phyloP scores from a whole-genome alignment of 2,329 filamentous ascomycete genomes.

The Didymella pomorum region DNA sequence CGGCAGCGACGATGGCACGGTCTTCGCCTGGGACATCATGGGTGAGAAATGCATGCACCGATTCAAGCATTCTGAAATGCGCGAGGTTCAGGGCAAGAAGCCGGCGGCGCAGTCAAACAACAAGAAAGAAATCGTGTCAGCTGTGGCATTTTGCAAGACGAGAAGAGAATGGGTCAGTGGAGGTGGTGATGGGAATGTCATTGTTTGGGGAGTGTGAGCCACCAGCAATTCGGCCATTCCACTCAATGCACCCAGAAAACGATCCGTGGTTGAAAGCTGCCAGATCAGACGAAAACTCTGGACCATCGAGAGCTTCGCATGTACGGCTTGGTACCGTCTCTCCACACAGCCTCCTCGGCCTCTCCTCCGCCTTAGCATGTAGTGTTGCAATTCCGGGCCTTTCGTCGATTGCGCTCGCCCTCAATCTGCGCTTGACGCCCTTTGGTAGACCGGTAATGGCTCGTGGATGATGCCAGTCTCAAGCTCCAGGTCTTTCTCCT shows the following conservation, averaged over 20 bases:
- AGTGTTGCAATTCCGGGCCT: neutral
- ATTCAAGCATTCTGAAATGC: constrained; percentile 58
- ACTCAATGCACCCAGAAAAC: neutral
- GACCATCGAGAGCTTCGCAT: neutral
- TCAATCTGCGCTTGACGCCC: constrained; percentile 1
- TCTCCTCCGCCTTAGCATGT: too few relatives aligned
- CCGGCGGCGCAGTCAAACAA: constrained; percentile 43
- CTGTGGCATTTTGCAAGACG: constrained; percentile 57
- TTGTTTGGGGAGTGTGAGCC: constrained; percentile 44
- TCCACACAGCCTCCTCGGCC: neutral
- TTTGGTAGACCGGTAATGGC: constrained; percentile 24
- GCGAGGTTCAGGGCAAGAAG: constrained; percentile 32
- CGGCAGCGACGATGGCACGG: constrained; percentile 78
- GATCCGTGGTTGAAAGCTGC: neutral
- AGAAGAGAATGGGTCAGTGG: constrained; percentile 59
- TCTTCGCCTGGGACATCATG: constrained; percentile 86
- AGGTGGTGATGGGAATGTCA: constrained; percentile 57
- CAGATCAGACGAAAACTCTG: neutral
- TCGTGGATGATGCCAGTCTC: constrained; percentile 22
- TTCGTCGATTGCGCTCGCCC: neutral
- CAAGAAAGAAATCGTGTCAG: constrained; percentile 58
- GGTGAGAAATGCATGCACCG: constrained; percentile 72
- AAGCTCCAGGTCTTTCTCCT: constrained; percentile 10
- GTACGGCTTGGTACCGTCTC: neutral
- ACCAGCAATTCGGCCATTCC: neutral